Evolutionary conservation across 1,284 basidiomycete genomes (phyloP).

Genomic region (Stygiomarasmius scandens): DNA sequence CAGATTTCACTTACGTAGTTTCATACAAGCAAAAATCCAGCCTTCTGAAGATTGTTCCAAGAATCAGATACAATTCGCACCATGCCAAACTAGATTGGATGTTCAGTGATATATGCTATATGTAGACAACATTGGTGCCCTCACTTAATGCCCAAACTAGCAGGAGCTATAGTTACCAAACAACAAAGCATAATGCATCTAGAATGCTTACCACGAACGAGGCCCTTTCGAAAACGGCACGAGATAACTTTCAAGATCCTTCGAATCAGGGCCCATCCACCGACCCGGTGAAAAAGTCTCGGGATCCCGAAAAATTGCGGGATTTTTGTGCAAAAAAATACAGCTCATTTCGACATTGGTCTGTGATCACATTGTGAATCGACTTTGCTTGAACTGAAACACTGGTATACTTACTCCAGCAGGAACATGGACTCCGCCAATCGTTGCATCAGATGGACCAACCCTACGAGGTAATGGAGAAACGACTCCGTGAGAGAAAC

Average conservation of each 20-base stretch:
- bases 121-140: background rate
- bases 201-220: background rate
- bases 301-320: conserved; percentile 25
- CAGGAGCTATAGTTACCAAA: too few species aligned
- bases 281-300: conserved; percentile 29
- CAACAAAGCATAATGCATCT: too few species aligned
- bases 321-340: conserved; percentile 22
- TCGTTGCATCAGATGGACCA: conserved; percentile 14
- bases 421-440: conserved; percentile 22
- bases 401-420: conserved; percentile 25
- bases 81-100: background rate
- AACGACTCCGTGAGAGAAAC: conserved; percentile 18
- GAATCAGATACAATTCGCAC: background rate
- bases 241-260: conserved; percentile 22
- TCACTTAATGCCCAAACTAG: too few species aligned
- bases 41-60: background rate
- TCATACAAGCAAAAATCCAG: background rate
- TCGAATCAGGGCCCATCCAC: conserved; percentile 28
- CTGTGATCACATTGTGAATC: conserved; percentile 11
- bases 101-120: too few species aligned
- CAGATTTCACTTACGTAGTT: too few species aligned
- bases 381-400: too few species aligned
- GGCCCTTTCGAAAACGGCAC: conserved; percentile 1
- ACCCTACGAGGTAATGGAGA: conserved; percentile 25
- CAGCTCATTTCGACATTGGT: conserved; percentile 25